Conservation (phyloP, 2,329 filamentous ascomycete species). For the Diaporthe amygdali region DNA sequence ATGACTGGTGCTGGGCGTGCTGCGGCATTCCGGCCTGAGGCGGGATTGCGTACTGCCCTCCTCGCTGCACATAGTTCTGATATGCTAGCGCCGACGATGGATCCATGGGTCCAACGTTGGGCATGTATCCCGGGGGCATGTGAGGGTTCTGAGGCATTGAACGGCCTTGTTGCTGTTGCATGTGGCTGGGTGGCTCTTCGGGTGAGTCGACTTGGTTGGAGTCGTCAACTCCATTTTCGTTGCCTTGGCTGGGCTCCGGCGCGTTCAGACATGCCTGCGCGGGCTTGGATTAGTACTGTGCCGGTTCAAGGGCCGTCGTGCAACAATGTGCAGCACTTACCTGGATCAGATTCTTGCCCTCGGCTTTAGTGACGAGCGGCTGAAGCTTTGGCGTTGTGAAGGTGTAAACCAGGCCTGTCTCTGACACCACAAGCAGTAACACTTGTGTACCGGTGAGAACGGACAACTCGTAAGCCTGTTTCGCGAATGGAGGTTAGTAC, state of each 20-base stretch:
- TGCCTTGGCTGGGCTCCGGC: slow-evolving; percentile 82
- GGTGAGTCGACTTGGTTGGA: slow-evolving; percentile 83
- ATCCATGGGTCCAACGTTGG: slow-evolving; percentile 68
- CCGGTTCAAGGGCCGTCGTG: slow-evolving; percentile 4
- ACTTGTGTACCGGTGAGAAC: slow-evolving; percentile 98
- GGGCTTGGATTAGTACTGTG: slow-evolving; percentile 37
- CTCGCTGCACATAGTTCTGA: slow-evolving; percentile 79
- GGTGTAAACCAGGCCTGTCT: slow-evolving; percentile 96
- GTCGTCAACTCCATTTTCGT: slow-evolving; percentile 82
- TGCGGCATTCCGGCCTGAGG: slow-evolving; percentile 80
- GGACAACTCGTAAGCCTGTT: slow-evolving; percentile 88
- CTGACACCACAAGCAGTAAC: slow-evolving; percentile 92
- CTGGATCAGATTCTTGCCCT: slow-evolving; percentile 99
- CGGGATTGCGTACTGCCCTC: slow-evolving; percentile 79
- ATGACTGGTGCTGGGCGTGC: slow-evolving; percentile 82
- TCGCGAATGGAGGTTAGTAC: slow-evolving; percentile 24
- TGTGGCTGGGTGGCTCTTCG: slow-evolving; percentile 81
- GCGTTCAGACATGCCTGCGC: slow-evolving; percentile 91
- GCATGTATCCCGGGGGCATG: slow-evolving; percentile 69
- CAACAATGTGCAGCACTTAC: slow-evolving; percentile 56
- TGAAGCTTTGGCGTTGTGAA: slow-evolving; percentile 99
- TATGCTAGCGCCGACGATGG: slow-evolving; percentile 83
- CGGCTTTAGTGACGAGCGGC: slow-evolving; percentile 95
- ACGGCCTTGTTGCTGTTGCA: slow-evolving; percentile 66
- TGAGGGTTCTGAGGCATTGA: slow-evolving; percentile 69